phyloP scores from a whole-genome alignment of 176 grass and related monocot species.

The Oryza brachyantha region DNA sequence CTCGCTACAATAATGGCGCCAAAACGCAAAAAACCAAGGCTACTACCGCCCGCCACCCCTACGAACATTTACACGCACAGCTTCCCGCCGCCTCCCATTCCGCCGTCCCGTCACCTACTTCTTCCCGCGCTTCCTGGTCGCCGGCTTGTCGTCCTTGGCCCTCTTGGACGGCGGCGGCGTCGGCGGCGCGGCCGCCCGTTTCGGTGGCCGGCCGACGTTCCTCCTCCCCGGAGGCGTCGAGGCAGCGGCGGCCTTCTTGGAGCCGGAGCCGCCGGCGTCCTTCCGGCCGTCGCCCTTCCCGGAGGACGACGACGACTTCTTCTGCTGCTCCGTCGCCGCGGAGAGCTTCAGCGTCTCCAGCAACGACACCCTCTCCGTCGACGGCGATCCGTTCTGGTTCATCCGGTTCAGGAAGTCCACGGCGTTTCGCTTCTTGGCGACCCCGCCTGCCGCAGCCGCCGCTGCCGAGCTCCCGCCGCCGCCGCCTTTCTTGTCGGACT shows the following conservation, averaged over 20 bases:
- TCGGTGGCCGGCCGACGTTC: constrained; percentile 58
- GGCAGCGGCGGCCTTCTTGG: constrained; percentile 29
- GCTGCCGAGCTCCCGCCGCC: neutral
- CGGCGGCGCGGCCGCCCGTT: constrained; percentile 35
- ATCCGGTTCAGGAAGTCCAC: constrained; percentile 83
- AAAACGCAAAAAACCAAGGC: neutral
- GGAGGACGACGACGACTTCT: constrained; percentile 25
- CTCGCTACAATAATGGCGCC: neutral
- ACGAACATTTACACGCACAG: neutral
- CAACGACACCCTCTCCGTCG: constrained; percentile 45
- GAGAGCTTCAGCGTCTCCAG: constrained; percentile 60
- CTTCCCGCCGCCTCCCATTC: constrained; percentile 27
- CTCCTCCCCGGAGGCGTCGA: constrained; percentile 34
- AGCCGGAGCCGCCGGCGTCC: constrained; percentile 37
- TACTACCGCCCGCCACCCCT: neutral
- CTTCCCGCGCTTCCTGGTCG: constrained; percentile 53
- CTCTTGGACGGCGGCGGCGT: constrained; percentile 57
- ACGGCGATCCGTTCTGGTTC: constrained; percentile 42
- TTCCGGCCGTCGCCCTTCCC: constrained; percentile 48
- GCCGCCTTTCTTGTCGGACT: constrained; percentile 51
- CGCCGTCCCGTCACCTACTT: constrained; percentile 2
- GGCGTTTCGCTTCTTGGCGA: constrained; percentile 64
- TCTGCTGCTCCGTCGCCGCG: constrained; percentile 49
- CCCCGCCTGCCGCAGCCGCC: neutral
- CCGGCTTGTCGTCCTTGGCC: constrained; percentile 43